Base-by-base conservation (phyloP, 306 rosid species). In the Rosa lucieae region DNA sequence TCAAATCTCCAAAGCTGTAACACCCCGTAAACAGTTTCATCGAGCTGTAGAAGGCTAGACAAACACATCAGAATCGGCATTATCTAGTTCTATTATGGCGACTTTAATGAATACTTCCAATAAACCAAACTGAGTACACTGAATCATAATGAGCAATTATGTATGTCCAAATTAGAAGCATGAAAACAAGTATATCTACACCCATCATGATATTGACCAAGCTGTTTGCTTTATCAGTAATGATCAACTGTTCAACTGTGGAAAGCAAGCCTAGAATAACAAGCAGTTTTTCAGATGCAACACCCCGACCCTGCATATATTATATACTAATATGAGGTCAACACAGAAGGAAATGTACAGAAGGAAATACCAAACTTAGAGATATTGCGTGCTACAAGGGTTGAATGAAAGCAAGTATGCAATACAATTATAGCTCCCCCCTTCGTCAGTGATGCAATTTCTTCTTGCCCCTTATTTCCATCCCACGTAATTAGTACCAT, bases 301-400 rank as follows among this genome's bases (percentile, higher is more conserved):
- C 69, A 14, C 69, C 69, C 17, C 29, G 8, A 12, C 12, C 42
- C 23, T 14, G 17, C 0, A 44, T 2, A 14, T 37, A 62, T 62
- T 13, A 62, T 70, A 2, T 12, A 12, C 12, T 23, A 13, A 3
- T 15, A 0, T 0, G 6, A 13, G 59, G 59, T 71, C 23, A 71
- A 62, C 67, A 67, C 51, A 29, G 44, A 8, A 29, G 1, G 29
- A 9, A 62, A 66, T 66, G 26, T 23, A 23, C 26, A 23, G 26
- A 23, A 23, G 26, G 26, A 23, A 23, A 23, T 23, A 35, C 44
- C 32, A 21, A 67, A 42, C 48, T 20, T 32, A 2, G 3, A 15
- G 46, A 66, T 58, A 32, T 73, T 78, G 82, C 77, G 82, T 82
- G 79, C n/a, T 40, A 9, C 2, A 67, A 46, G 82, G 85, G 79